These are phyloP conservation scores for Boletus insuetus DNA, from an alignment of 768 basidiomycete genomes.

Conservation along the genomic window DNA sequence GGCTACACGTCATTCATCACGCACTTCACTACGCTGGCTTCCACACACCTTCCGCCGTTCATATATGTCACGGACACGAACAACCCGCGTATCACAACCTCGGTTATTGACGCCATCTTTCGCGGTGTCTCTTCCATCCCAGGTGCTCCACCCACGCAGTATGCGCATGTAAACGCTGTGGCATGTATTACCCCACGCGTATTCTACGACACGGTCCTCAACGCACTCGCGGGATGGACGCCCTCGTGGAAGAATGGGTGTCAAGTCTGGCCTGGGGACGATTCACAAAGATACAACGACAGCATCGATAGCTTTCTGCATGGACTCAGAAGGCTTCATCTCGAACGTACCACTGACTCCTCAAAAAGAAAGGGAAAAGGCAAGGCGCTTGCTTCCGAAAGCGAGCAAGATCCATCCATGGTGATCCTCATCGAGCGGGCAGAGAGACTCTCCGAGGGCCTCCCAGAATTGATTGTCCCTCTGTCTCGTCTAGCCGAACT, in stretches of 20 bases:
- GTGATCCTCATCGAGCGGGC: conserved; percentile 66
- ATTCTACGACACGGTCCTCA: conserved; percentile 65
- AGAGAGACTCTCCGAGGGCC: conserved; percentile 58
- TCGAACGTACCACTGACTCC: conserved; percentile 1
- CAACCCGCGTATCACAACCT: conserved; percentile 44
- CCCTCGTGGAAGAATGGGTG: conserved; percentile 62
- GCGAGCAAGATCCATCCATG: conserved; percentile 34
- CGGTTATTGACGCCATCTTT: conserved; percentile 28
- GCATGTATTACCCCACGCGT: conserved; percentile 61
- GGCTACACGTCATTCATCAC: conserved; percentile 25
- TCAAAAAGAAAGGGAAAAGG: conserved; percentile 30
- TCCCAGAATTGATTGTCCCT: conserved; percentile 68
- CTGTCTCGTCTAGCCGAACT: conserved; percentile 69
- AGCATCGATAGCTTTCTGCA: conserved; percentile 69
- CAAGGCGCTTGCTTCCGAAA: conserved; percentile 20
- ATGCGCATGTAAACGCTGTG: conserved; percentile 52
- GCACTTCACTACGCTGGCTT: conserved; percentile 31
- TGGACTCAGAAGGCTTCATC: conserved; percentile 47
- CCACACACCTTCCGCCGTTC: conserved; percentile 54
- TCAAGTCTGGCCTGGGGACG: conserved; percentile 49
- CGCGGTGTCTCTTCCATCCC: conserved; percentile 11
- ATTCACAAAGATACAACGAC: conserved; percentile 53
- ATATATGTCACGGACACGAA: conserved; percentile 63
- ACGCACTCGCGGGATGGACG: conserved; percentile 54
- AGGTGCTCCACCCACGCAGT: conserved; percentile 30